Base-by-base conservation (phyloP, 2,329 filamentous ascomycete genomes). In the Coniochaeta sp. region DNA sequence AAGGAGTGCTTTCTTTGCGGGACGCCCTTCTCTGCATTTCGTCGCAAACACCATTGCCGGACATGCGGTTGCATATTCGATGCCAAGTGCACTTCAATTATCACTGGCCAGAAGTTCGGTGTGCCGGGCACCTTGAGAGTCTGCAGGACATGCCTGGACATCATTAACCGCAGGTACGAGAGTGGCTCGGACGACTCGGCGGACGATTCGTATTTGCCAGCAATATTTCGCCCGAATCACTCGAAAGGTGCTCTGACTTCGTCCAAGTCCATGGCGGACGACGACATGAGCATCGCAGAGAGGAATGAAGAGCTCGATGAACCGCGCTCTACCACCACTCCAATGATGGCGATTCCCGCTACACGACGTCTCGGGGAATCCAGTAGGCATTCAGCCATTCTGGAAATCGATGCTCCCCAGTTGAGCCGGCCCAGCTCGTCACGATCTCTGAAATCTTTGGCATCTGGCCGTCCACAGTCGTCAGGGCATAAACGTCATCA, bases 61-160 rank as follows among this genome's bases (percentile, higher is more conserved):
- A 90, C 87, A 0, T 99, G 95, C 71, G 95, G 95, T n/a, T 96
- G 96, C 69, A 99, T 99, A 52, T 99, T 99, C 69, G 95, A 98
- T 73, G 90, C 91, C 4, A 96, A 96, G 72, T 99, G 95, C 74
- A 99, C 93, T 0, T 89, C 89, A 5, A 87, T 93, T n/a, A 91
- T 98, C 26, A 85, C 91, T 6, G 95, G 93, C 6, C 85, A 89
- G 64, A 87, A 88, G 57, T 98, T 99, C 71, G 93, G 91, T 17
- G 91, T 97, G 57, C 85, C 87, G 55, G 90, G 91, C 7, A 90
- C 87, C 16, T 80, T 99, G 47, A 84, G 93, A 61, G 91, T 99
- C 14, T 99, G 95, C 77, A 96, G 93, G 67, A 91, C 90, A 24
- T 99, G 95, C 68, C 87, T 98, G 65, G 85, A 86, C 59, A 92